Evolutionary conservation across 2,329 filamentous ascomycete genomes (phyloP).

Genomic region (Talaromyces rugulosus): DNA sequence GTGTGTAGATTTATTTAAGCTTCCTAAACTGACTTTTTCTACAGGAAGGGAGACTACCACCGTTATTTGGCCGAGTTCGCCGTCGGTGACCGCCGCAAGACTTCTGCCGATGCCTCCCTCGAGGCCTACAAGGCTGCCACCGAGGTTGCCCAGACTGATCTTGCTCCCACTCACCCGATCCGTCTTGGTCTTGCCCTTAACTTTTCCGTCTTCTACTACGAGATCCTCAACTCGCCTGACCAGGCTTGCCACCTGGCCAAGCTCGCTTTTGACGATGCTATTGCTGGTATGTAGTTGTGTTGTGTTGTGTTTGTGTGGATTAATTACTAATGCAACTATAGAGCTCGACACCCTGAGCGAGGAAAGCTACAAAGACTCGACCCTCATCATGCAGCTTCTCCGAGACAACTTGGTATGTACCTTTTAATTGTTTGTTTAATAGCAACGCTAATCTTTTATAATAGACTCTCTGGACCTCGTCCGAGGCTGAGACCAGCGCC

Average conservation of each 20-base stretch:
- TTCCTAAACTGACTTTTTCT: constrained; percentile 13
- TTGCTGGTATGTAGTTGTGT: constrained; percentile 60
- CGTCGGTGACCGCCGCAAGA: constrained; percentile 89
- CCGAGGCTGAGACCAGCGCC: constrained; percentile 81
- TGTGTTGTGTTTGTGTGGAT: not conserved
- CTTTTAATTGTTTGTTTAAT: not conserved
- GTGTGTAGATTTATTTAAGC: not conserved
- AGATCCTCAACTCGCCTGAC: constrained; percentile 98
- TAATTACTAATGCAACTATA: constrained; percentile 36
- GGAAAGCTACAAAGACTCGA: constrained; percentile 99
- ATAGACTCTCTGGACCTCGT: constrained; percentile 98
- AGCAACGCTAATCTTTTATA: constrained; percentile 24
- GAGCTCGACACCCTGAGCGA: constrained; percentile 95
- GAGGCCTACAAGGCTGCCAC: constrained; percentile 96
- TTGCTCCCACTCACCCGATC: constrained; percentile 88
- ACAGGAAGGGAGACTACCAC: constrained; percentile 99
- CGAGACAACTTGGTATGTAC: constrained; percentile 86
- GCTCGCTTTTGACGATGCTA: constrained; percentile 93
- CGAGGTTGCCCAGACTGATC: constrained; percentile 82
- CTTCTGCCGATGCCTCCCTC: constrained; percentile 86
- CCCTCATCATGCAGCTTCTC: constrained; percentile 97
- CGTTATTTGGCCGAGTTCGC: constrained; percentile 98
- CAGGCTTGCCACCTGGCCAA: constrained; percentile 97
- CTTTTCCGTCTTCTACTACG: constrained; percentile 99
- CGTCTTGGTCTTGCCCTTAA: constrained; percentile 87